These are phyloP conservation scores for Monosporozyma unispora DNA, from an alignment of 805 yeast genomes.

Conservation along the genomic window DNA sequence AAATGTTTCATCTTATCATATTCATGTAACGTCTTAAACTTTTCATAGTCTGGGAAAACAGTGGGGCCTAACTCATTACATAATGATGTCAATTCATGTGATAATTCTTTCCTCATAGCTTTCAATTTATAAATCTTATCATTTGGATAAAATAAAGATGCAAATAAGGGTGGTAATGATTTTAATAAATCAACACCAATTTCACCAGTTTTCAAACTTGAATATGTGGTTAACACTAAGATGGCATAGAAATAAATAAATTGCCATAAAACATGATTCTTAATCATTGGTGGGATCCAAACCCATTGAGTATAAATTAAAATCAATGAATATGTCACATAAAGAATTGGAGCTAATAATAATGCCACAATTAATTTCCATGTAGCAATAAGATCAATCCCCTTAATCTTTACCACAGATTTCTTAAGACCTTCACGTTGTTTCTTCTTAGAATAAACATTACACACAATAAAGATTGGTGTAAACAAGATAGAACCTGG, in stretches of 20 bases:
- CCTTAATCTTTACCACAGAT: constrained; percentile 85
- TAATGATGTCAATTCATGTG: constrained; percentile 63
- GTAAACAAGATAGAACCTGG: constrained; percentile 82
- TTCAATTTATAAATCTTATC: constrained; percentile 45
- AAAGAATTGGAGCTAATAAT: constrained; percentile 76
- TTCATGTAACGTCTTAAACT: constrained; percentile 8
- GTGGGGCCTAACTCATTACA: constrained; percentile 81
- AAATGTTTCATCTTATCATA: constrained; percentile 2
- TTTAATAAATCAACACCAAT: constrained; percentile 80
- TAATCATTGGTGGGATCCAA: constrained; percentile 19
- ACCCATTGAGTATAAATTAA: constrained; percentile 23
- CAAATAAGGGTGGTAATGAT: constrained; percentile 63
- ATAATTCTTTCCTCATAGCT: constrained; percentile 47
- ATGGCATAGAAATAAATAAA: constrained; percentile 45
- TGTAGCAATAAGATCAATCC: constrained; percentile 85
- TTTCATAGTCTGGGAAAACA: constrained; percentile 77
- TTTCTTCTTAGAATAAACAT: constrained; percentile 58
- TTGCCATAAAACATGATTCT: constrained; percentile 16
- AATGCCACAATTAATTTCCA: constrained; percentile 88
- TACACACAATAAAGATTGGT: constrained; percentile 75
- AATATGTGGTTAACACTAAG: constrained; percentile 68
- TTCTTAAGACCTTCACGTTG: constrained; percentile 74
- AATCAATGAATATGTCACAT: constrained; percentile 58
- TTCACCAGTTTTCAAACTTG: constrained; percentile 85
- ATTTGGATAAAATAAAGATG: constrained; percentile 33